Base-by-base conservation (phyloP, 2,329 filamentous ascomycete species). In the Fusarium nisikadoi region DNA sequence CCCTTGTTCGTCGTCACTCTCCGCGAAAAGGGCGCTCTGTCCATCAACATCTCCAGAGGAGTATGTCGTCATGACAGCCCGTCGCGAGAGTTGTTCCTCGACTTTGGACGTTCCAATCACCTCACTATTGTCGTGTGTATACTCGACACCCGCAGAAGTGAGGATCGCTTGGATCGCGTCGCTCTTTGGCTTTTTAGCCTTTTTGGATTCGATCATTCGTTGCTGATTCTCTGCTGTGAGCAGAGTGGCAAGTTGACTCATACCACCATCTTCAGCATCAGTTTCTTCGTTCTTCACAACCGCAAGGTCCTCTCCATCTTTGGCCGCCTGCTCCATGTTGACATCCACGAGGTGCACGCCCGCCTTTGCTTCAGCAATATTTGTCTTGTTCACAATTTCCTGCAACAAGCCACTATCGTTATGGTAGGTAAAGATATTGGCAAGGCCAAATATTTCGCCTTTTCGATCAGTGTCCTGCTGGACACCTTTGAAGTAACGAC, bases 371-470 rank as follows among this genome's bases (percentile, higher is more conserved):
- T 99, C 96, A 8, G 96, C 96, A 56, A 99, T 91, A 77, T 99
- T 99, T 33, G 96, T 98, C 82, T 98, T 97, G 84, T 98, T 97
- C 76, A 99, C 94, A 74, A 99, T 98, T 62, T 98, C 94, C n/a
- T 93, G 89, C 9, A 98, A 87, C 19, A 98, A 87, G 17, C 97
- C 88, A 66, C 93, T 93, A 72, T 95, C 89, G 52, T 90, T 89
- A 71, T 94, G 91, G 70, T 94, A 98, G 1, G 90, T 90, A 75
- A 99, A 94, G 17, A 99, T 87, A 74, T 99, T 99, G 27, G 88
- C 83, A 4, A 98, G 86, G 0, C 96, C 96, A 75, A 99, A 99
- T 27, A 99, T 94, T 80, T 99, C 96, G 20, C 96, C 96, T 75
- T 95, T 95, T 72, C 95, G 91, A 33, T 89, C 89, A 29, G 89